These are phyloP conservation scores for Cladorrhinum sp. DNA, from an alignment of 2,329 filamentous ascomycete genomes.

Conservation along the genomic window DNA sequence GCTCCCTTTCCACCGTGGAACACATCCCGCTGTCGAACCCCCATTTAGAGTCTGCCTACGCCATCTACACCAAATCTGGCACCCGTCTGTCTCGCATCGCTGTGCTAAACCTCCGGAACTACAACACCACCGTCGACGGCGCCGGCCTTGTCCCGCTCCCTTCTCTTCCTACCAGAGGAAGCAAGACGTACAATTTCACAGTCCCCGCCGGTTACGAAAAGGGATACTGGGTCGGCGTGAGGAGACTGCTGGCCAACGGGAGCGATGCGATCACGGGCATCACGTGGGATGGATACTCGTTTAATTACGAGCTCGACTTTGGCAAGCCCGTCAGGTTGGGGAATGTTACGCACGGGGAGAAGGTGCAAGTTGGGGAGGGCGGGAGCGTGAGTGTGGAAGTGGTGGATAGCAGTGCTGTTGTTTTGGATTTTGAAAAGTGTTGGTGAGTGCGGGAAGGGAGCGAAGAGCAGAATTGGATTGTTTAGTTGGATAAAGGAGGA, in stretches of 20 bases:
- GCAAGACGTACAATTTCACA: constrained; percentile 16
- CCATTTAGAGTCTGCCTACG: constrained; percentile 50
- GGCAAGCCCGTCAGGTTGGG: constrained; percentile 51
- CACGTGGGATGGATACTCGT: constrained; percentile 60
- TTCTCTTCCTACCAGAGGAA: constrained; percentile 23
- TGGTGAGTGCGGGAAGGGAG: too few species aligned
- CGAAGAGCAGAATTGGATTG: too few species aligned
- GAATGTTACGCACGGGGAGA: constrained; percentile 51
- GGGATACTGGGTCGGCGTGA: constrained; percentile 17
- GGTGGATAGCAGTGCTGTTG: constrained; percentile 41
- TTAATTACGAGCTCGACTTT: constrained; percentile 55
- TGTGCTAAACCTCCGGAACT: constrained; percentile 56
- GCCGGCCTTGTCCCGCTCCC: constrained; percentile 29
- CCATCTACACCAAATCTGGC: constrained; percentile 44
- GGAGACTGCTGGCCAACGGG: constrained; percentile 57
- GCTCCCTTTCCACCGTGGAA: constrained; percentile 42
- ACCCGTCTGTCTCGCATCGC: constrained; percentile 44
- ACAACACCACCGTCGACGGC: constrained; percentile 55
- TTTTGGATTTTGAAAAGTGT: constrained; percentile 15
- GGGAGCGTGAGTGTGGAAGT: constrained; percentile 33
- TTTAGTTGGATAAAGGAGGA: too few species aligned
- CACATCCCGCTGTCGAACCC: constrained; percentile 42
- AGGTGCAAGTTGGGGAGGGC: constrained; percentile 23
- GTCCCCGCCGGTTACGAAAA: neutral
- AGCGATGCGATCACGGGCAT: constrained; percentile 62